Base-by-base conservation (phyloP, 2,329 filamentous ascomycete genomes). In the Aspergillus pseudoterreus region DNA sequence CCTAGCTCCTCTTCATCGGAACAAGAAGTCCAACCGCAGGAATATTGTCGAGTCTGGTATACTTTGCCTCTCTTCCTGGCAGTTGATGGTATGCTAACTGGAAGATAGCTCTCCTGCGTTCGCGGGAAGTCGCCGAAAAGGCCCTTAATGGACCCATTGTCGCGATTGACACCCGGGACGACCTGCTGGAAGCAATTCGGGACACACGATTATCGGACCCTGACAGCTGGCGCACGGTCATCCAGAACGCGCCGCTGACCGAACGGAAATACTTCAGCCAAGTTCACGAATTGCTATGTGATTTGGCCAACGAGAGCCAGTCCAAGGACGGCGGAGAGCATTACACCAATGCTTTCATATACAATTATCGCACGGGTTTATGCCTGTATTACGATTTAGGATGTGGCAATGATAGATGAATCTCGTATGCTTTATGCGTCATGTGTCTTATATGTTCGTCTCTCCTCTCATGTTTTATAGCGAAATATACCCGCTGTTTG, bases 11-110 rank as follows among this genome's bases (percentile, higher is more conserved):
- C 86, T 89, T 51, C 92, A 90, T 45, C 85, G 86, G 62, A 90
- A 86, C 70, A 96, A 96, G 72, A 97, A 96, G 75, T 88, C 87
- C 57, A 96, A 96, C 71, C 85, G 92, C 48, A 85, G 85, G 64
- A 86, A 86, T 24, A 90, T 97, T 45, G 85, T 96, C 44, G 90
- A 95, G 67, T 87, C 92, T 58, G 86, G 86, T 55, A 83, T 83
- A 71, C 68, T 66, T 51, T 78, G 75, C 78, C 77, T 4, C 14
- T 36, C 35, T 2, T 21, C 12, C n/a, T 41, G 11, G 32, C 17
- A 17, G 17, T 15, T 12, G 12, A 14, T 14, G 21, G 24, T 49
- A 17, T 36, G 56, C 57, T 57, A 55, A 66, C 45, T 52, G 58
- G 10, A 30, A 9, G 9, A 43, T 55, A 71, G 81, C 80, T n/a